phyloP scores from a whole-genome alignment of 2,329 filamentous ascomycete species.

The Monilinia aucupariae region DNA sequence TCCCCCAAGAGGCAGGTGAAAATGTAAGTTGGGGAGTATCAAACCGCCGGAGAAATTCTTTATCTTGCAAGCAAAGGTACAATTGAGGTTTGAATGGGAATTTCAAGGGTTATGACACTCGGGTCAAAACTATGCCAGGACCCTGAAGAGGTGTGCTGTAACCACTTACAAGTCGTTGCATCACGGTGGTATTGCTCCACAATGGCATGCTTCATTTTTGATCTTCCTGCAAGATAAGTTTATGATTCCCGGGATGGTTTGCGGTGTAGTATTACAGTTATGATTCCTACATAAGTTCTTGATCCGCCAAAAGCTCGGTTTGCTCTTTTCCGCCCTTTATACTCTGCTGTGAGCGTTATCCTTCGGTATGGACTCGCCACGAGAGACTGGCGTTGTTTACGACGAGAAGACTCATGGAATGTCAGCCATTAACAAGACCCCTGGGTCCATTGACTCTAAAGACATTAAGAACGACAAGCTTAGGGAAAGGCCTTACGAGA shows the following conservation, averaged over 20 bases:
- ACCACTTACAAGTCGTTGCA: not conserved
- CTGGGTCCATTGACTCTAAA: conserved; percentile 3
- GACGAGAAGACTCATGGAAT: conserved; percentile 9
- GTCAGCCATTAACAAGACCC: not conserved
- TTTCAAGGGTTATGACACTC: not conserved
- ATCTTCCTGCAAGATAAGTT: not conserved
- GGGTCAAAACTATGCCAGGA: not conserved
- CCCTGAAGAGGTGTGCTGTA: not conserved
- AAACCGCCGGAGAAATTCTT: not conserved
- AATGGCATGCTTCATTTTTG: conserved; percentile 1
- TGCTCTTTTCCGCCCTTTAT: not conserved
- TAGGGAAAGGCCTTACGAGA: not conserved
- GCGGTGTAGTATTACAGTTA: too few relatives aligned
- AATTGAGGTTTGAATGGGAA: not conserved
- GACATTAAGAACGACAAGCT: not conserved
- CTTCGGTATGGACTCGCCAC: conserved; percentile 8
- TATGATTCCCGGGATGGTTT: not conserved
- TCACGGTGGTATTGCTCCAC: not conserved
- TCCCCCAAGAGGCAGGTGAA: conserved; percentile 1
- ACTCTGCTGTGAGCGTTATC: not conserved
- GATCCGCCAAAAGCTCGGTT: not conserved
- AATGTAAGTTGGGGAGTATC: not conserved
- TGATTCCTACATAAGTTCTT: conserved; percentile 4
- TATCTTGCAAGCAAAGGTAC: not conserved
- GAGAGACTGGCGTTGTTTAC: conserved; percentile 3